phyloP scores from a whole-genome alignment of 345 rosid species.

The Conringia planisiliqua region DNA sequence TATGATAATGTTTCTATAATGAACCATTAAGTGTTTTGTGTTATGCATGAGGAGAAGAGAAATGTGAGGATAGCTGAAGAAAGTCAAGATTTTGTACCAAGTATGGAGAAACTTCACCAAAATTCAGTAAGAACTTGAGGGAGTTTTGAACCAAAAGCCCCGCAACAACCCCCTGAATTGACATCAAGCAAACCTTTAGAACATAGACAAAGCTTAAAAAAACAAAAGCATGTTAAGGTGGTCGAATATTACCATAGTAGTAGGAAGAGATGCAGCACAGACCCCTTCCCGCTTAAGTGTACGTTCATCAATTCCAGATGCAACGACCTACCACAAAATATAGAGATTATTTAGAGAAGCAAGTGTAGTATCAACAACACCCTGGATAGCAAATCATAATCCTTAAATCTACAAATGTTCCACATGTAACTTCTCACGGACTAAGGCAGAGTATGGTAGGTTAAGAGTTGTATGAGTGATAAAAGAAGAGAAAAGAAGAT shows the following conservation, averaged over 20 bases:
- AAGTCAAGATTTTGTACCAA: slow-evolving; percentile 48
- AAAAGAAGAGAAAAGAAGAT: slow-evolving; percentile 14
- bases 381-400: neutral
- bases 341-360: neutral
- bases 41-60: neutral
- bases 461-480: neutral
- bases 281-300: slow-evolving; percentile 96
- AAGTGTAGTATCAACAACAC: neutral
- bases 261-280: slow-evolving; percentile 94
- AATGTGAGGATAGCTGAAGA: slow-evolving; percentile 2
- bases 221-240: neutral
- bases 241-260: slow-evolving; percentile 65
- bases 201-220: neutral
- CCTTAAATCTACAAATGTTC: neutral
- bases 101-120: slow-evolving; percentile 88
- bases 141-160: slow-evolving; percentile 94
- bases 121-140: slow-evolving; percentile 72
- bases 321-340: slow-evolving; percentile 61
- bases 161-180: slow-evolving; percentile 88
- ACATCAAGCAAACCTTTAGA: slow-evolving; percentile 3
- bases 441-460: neutral
- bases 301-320: slow-evolving; percentile 95
- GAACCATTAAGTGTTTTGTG: neutral
- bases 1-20: slow-evolving; percentile 1
- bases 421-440: neutral